phyloP scores from a whole-genome alignment of 306 rosid genomes.

The Gastrolobium bilobum region DNA sequence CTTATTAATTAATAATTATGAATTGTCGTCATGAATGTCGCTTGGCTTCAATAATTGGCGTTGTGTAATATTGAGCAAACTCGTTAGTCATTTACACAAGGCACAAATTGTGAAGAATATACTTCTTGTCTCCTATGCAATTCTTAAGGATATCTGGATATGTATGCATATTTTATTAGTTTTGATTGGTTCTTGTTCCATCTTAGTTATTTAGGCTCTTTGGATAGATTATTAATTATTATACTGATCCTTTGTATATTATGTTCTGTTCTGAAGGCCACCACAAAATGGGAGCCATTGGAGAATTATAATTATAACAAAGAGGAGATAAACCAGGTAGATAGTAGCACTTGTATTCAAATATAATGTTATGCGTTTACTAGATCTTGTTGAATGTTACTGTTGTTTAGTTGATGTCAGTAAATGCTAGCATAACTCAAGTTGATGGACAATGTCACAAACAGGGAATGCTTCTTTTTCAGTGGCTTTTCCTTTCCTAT shows the following conservation, averaged over 20 bases:
- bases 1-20: no score
- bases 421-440: slow-evolving; percentile 32
- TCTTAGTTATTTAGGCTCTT: slow-evolving; percentile 27
- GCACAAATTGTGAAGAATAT: no score
- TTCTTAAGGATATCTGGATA: slow-evolving; percentile 31
- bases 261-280: slow-evolving; percentile 64
- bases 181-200: slow-evolving; percentile 20
- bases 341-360: slow-evolving; percentile 32
- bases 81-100: no score
- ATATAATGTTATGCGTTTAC: slow-evolving; percentile 36
- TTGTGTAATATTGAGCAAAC: no score
- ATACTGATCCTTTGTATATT: slow-evolving; percentile 44
- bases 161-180: background rate
- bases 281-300: slow-evolving; percentile 67
- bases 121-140: no score
- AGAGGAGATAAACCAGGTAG: slow-evolving; percentile 97
- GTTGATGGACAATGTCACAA: slow-evolving; percentile 10
- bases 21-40: no score
- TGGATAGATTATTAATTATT: slow-evolving; percentile 15
- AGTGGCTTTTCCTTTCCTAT: slow-evolving; percentile 2
- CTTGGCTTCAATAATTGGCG: no score
- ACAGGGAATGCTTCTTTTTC: slow-evolving; percentile 9
- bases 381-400: slow-evolving; percentile 39
- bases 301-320: slow-evolving; percentile 78
- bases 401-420: slow-evolving; percentile 1